Evolutionary conservation across 148 eudicot species (phyloP).

Genomic region (Amaranthus palmeri): DNA sequence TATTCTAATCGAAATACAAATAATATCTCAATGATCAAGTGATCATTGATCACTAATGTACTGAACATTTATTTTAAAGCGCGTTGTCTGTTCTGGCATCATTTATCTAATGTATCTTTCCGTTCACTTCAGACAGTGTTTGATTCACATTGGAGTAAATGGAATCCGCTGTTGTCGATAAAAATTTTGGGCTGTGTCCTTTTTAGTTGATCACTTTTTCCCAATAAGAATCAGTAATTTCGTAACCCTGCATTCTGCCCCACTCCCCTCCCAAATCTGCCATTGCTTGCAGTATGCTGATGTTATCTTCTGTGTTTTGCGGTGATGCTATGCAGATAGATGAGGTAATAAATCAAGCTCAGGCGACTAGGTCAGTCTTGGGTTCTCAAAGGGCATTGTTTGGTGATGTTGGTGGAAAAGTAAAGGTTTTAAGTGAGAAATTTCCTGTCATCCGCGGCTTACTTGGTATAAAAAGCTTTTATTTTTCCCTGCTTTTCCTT

Average conservation of each 20-base stretch:
- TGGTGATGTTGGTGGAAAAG: constrained; percentile 88
- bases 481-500: background rate
- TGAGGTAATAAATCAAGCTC: constrained; percentile 92
- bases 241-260: background rate
- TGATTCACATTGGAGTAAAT: background rate
- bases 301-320: background rate
- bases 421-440: constrained; percentile 79
- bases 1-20: too few species aligned
- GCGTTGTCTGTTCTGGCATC: constrained; percentile 5
- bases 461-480: constrained; percentile 86
- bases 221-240: background rate
- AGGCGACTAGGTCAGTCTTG: constrained; percentile 73
- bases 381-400: constrained; percentile 88
- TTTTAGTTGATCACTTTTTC: background rate
- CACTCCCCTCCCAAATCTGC: background rate
- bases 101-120: background rate
- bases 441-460: constrained; percentile 89
- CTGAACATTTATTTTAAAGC: background rate
- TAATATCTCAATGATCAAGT: too few species aligned
- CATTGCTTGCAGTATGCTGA: background rate
- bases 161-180: too few species aligned
- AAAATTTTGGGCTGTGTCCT: background rate
- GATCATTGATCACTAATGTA: background rate
- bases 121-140: background rate
- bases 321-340: constrained; percentile 56